Base-by-base conservation (phyloP, 306 rosid genomes). In the Trifolium repens region DNA sequence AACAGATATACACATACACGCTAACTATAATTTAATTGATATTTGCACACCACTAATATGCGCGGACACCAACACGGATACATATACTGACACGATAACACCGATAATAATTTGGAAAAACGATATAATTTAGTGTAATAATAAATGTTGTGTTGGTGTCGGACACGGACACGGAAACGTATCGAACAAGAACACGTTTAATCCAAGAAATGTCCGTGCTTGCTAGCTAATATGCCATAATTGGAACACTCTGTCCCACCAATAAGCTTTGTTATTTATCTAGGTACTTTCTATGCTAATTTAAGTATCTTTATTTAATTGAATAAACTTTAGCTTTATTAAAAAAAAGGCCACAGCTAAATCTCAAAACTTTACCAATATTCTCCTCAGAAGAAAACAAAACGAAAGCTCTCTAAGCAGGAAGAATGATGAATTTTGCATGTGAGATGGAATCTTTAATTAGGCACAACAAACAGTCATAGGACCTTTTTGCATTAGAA, bases 371-470 rank as follows among this genome's bases (percentile, higher is more conserved):
- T 47, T 73, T 52, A 61, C 40, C 54, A 37, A 72, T 71, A 69
- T 81, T 46, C 49, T 55, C 57, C 58, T 14, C 30, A 79, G 37
- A 73, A 70, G 65, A 80, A 81, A 83, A 83, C 75, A 72, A 83
- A 76, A 84, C 40, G 49, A 79, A 76, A 69, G 30, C 39, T 34
- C 61, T 67, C 78, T 54, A 77, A 73, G 84, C 84, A 84, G 83
- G 35, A 58, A 24, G 86, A 85, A 81, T 63, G 80, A 84, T 87
- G 84, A 69, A 85, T 50, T 26, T 60, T 39, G 88, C 97, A 92
- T 90, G 97, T 92, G 96, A 85, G 74, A 30, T 80, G 81, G 96
- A 90, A 88, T 92, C 96, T 88, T 61, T 0, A 58, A 58, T 58
- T 68, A 77, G 60, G 72, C 75, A 71, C 63, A 78, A 44, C 72